These are phyloP conservation scores for Albifimbria verrucaria DNA, from an alignment of 2,329 filamentous ascomycete genomes.

Conservation along the genomic window DNA sequence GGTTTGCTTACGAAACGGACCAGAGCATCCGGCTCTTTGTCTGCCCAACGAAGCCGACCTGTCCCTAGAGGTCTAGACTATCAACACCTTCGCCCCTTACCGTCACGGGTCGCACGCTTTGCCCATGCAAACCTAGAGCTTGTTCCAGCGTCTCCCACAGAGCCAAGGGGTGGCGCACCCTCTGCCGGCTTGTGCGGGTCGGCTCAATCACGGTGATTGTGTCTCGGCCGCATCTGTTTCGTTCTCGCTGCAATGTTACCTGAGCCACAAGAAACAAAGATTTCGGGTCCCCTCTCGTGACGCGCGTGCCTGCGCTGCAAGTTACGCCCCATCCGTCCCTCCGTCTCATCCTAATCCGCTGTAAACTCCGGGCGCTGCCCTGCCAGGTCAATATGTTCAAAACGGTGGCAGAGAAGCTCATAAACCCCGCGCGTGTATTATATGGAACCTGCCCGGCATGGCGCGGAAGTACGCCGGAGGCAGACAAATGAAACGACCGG, in stretches of 20 bases:
- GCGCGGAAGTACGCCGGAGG: too few species aligned
- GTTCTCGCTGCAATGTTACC: not conserved
- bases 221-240: not conserved
- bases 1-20: not conserved
- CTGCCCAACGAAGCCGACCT: too few species aligned
- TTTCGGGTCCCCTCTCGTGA: not conserved
- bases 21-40: not conserved
- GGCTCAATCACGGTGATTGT: not conserved
- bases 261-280: not conserved
- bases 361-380: too few species aligned
- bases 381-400: too few species aligned
- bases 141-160: not conserved
- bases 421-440: too few species aligned
- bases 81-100: too few species aligned
- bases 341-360: too few species aligned
- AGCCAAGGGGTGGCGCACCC: not conserved
- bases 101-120: too few species aligned
- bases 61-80: too few species aligned
- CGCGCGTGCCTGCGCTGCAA: not conserved
- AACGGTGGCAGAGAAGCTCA: too few species aligned
- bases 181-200: not conserved
- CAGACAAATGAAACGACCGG: too few species aligned
- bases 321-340: not conserved
- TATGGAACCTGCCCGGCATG: too few species aligned
- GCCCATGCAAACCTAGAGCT: not conserved